Conservation (phyloP, 257 asterid genomes). For the Rubia yunnanensis region DNA sequence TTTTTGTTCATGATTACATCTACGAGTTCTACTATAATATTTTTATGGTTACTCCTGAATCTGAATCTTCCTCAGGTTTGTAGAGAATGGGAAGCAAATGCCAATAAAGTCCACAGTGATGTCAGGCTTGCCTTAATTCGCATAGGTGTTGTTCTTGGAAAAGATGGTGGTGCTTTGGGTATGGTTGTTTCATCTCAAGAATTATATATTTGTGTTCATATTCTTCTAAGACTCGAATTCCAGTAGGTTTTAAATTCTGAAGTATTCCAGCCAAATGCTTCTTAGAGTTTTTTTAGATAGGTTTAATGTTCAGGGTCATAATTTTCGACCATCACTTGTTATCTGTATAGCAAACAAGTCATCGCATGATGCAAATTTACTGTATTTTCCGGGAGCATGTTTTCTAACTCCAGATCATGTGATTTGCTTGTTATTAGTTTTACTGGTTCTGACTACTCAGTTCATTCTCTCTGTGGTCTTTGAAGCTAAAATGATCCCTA, state of each 20-base stretch:
- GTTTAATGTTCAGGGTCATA: not conserved
- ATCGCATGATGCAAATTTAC: not conserved
- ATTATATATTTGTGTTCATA: not conserved
- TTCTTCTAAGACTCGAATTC: not conserved
- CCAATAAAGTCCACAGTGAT: conserved; percentile 56
- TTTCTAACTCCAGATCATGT: not conserved
- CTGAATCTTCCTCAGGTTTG: conserved; percentile 52
- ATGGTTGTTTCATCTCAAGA: not conserved
- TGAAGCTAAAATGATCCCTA: conserved; percentile 93
- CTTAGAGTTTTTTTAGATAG: not conserved
- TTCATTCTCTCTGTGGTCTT: conserved; percentile 1
- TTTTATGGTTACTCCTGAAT: not conserved
- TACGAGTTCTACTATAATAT: not conserved
- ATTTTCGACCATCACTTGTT: too few relatives aligned
- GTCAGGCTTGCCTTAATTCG: conserved; percentile 75
- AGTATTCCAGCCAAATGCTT: not conserved
- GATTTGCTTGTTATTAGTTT: not conserved
- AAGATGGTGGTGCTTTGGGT: conserved; percentile 99
- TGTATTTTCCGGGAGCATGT: not conserved
- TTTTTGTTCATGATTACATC: not conserved
- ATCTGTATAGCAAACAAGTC: too few relatives aligned
- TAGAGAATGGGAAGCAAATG: conserved; percentile 93
- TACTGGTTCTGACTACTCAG: not conserved
- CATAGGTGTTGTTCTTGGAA: conserved; percentile 87
- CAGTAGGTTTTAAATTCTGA: not conserved